phyloP scores from a whole-genome alignment of 1,139 yeast genomes.

The Lodderomyces parapsilosis region DNA sequence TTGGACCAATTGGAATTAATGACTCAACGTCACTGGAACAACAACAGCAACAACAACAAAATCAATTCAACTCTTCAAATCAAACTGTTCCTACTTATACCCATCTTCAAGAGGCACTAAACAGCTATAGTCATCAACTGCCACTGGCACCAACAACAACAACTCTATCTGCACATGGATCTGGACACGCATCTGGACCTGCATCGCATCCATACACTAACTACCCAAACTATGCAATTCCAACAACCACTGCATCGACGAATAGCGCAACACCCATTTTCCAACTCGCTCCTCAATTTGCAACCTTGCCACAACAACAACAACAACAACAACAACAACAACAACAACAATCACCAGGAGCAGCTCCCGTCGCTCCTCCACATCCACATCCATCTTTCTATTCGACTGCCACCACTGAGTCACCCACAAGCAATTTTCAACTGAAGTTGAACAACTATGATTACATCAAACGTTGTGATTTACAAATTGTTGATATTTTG shows the following conservation, averaged over 20 bases:
- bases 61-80: background rate
- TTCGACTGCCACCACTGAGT: no score
- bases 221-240: background rate
- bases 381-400: no score
- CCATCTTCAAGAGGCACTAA: background rate
- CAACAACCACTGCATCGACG: background rate
- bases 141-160: background rate
- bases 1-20: background rate
- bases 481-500: slow-evolving; percentile 8
- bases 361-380: no score
- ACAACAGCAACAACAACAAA: background rate
- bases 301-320: slow-evolving; percentile 4
- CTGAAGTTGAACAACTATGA: slow-evolving; percentile 1
- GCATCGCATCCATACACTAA: no score
- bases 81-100: background rate
- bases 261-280: background rate
- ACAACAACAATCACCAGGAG: slow-evolving; percentile 1
- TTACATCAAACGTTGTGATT: slow-evolving; percentile 7
- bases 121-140: background rate
- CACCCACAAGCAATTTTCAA: background rate
- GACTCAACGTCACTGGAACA: background rate
- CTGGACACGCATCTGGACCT: no score
- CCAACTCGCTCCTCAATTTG: background rate
- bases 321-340: slow-evolving; percentile 3
- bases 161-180: no score